These are phyloP conservation scores for Podila epicladia DNA, from an alignment of 192 early-diverging fungal genomes.

Conservation along the genomic window DNA sequence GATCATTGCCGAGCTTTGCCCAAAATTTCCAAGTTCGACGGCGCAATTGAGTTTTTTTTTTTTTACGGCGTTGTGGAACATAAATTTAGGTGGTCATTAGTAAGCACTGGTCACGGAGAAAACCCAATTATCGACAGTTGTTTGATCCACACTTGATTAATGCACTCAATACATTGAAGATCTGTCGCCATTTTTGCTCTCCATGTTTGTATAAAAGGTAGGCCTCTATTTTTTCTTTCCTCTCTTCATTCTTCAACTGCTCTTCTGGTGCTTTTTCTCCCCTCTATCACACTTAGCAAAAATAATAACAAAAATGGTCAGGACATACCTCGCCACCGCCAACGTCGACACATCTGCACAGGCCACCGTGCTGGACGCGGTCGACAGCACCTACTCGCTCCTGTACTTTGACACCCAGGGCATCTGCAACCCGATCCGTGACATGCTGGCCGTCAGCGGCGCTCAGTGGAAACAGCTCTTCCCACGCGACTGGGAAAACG, in stretches of 20 bases:
- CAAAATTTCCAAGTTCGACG: neutral
- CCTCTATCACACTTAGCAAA: neutral
- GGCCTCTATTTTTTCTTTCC: neutral
- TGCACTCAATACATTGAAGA: no score
- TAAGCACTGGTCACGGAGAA: no score
- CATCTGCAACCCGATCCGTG: constrained; percentile 17
- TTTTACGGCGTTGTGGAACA: no score
- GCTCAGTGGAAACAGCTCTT: constrained; percentile 35
- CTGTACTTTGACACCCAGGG: constrained; percentile 47
- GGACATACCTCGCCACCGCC: constrained; percentile 17
- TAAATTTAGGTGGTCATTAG: no score
- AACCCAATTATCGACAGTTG: no score
- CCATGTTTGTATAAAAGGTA: no score
- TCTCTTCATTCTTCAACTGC: neutral
- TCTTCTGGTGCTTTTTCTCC: neutral
- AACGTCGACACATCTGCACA: constrained; percentile 14
- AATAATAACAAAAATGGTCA: constrained; percentile 23
- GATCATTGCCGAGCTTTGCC: neutral
- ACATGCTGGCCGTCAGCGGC: constrained; percentile 16
- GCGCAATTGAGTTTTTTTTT: no score
- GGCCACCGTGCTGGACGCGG: constrained; percentile 24
- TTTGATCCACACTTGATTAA: no score
- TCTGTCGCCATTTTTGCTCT: no score
- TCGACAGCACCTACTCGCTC: constrained; percentile 32
- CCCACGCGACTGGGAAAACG: constrained; percentile 40